Evolutionary conservation across 257 asterid genomes (phyloP).

Genomic region (Solanum piurae): DNA sequence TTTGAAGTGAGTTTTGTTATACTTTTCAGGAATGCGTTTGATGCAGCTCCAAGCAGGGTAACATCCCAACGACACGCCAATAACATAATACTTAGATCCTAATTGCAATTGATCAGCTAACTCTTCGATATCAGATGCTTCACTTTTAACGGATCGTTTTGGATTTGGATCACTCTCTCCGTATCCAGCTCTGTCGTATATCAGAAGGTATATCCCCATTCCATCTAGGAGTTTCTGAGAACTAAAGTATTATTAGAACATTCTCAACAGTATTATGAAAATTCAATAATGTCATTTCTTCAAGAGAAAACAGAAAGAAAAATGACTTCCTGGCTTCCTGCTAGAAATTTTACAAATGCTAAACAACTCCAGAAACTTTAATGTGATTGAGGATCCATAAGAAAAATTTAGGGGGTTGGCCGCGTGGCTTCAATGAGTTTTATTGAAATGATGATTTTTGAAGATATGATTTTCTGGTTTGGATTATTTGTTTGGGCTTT

Average conservation of each 20-base stretch:
- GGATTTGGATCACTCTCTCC: too few species aligned
- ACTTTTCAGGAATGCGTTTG: too few species aligned
- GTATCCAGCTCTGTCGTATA: too few species aligned
- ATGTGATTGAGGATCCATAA: neutral
- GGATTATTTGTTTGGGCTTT: neutral
- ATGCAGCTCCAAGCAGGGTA: too few species aligned
- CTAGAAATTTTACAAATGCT: neutral
- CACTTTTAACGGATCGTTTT: too few species aligned
- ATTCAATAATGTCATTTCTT: neutral
- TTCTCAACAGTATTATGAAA: neutral
- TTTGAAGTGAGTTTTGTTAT: neutral
- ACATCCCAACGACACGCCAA: too few species aligned
- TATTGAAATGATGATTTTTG: neutral
- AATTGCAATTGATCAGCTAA: too few species aligned
- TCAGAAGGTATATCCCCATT: too few species aligned
- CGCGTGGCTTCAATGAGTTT: neutral
- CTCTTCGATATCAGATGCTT: too few species aligned
- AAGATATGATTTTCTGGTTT: neutral
- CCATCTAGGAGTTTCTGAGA: too few species aligned
- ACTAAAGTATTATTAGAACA: constrained; percentile 8
- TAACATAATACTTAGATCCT: too few species aligned
- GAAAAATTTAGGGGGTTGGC: neutral
- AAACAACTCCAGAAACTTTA: neutral
- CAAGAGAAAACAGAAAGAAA: neutral
- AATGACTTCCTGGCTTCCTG: neutral